Evolutionary conservation across 441 rosid species (phyloP).

Genomic region (Gossypium schwendimanii): DNA sequence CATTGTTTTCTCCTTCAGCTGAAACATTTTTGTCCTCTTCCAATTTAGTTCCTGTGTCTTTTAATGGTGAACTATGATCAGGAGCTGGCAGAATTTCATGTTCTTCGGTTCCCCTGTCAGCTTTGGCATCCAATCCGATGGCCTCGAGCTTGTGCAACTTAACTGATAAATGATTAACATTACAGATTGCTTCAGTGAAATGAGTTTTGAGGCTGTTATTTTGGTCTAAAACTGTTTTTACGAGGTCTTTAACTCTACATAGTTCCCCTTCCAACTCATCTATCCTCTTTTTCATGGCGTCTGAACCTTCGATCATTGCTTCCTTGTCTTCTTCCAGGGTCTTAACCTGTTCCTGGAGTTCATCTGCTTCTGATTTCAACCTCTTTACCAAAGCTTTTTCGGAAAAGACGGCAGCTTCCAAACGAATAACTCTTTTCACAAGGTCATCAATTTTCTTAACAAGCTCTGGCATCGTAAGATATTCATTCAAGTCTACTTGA

Average conservation of each 20-base stretch:
- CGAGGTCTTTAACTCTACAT: constrained; percentile 38
- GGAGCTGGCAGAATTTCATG: constrained; percentile 11
- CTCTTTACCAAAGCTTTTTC: constrained; percentile 54
- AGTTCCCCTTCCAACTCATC: constrained; percentile 56
- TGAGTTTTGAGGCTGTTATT: constrained; percentile 40
- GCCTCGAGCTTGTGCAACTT: constrained; percentile 45
- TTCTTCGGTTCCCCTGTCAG: constrained; percentile 20
- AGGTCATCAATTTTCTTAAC: constrained; percentile 68
- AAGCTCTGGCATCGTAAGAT: constrained; percentile 43
- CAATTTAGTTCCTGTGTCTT: constrained; percentile 6
- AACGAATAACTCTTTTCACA: constrained; percentile 50
- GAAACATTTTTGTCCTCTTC: constrained; percentile 14
- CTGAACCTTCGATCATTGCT: constrained; percentile 36
- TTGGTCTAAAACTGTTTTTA: constrained; percentile 39
- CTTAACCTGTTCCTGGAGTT: constrained; percentile 40
- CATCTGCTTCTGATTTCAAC: constrained; percentile 52
- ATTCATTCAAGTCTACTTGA: constrained; percentile 18
- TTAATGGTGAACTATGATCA: constrained; percentile 9
- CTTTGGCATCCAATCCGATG: constrained; percentile 19
- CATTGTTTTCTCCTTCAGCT: constrained; percentile 15
- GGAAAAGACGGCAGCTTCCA: constrained; percentile 54
- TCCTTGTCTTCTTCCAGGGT: constrained; percentile 61
- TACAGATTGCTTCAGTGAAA: constrained; percentile 46
- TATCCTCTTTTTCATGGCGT: constrained; percentile 33
- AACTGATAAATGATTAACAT: constrained; percentile 42